phyloP scores from a whole-genome alignment of 331 rosid genomes.

The Quercus phellos region DNA sequence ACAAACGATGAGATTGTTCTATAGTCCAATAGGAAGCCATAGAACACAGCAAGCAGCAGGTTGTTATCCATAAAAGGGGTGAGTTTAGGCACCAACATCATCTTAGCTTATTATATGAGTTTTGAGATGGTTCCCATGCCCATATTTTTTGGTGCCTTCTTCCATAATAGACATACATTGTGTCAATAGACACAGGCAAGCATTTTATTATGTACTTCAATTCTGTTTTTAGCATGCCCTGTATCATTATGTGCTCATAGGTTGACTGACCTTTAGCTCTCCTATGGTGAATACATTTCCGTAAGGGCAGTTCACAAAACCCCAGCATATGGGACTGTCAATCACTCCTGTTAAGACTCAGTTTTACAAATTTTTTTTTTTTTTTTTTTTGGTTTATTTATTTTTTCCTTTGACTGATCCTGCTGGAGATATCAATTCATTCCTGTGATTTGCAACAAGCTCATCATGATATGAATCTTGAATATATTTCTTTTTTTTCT shows the following conservation, averaged over 20 bases:
- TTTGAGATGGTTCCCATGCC: not conserved
- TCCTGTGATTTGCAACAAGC: no score
- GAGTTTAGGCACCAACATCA: not conserved
- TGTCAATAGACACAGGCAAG: not conserved
- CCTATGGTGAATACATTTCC: no score
- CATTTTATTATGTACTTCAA: not conserved
- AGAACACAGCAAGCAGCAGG: conserved; percentile 5
- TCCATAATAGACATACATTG: not conserved
- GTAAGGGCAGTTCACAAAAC: no score
- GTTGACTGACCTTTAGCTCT: not conserved
- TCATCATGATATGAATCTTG: no score
- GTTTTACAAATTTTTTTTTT: not conserved
- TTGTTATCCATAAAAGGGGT: not conserved
- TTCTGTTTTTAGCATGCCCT: not conserved
- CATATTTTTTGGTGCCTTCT: not conserved
- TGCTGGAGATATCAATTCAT: no score
- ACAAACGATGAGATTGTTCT: conserved; percentile 6
- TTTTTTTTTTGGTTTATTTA: not conserved
- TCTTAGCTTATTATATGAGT: not conserved
- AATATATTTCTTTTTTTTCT: not conserved
- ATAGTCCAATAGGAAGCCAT: conserved; percentile 3
- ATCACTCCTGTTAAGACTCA: no score
- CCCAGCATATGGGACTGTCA: no score
- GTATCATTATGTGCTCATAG: not conserved
- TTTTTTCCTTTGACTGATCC: not conserved